A percentile compares a stretch with the other conserved stretches of the same genome.
phyloP scores from a whole-genome alignment of 2,329 filamentous ascomycete genomes.

The Trichoderma cornu-damae region DNA sequence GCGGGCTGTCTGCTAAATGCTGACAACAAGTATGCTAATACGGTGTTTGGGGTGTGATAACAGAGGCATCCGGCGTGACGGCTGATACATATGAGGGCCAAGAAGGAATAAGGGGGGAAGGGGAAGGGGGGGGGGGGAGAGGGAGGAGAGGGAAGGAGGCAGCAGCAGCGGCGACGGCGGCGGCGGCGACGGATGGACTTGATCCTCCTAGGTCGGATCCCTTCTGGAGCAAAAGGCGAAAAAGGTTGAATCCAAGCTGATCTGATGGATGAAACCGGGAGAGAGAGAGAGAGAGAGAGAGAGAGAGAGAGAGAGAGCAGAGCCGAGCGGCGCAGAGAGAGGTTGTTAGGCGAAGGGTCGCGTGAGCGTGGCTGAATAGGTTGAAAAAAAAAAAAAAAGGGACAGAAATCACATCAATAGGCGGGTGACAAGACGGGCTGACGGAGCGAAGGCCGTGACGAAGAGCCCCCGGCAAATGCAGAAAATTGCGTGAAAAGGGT shows the following conservation, averaged over 20 bases:
- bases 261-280: background rate
- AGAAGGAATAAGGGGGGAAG: background rate
- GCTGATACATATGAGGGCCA: conserved; percentile 18
- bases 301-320: no score
- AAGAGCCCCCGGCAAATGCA: background rate
- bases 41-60: conserved; percentile 18
- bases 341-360: background rate
- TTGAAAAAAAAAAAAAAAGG: no score
- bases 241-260: background rate
- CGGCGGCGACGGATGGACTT: background rate
- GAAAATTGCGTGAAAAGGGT: conserved; percentile 10
- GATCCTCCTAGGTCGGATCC: background rate
- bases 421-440: background rate
- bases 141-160: no score
- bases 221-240: background rate
- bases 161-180: background rate
- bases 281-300: no score
- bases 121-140: no score
- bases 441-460: background rate
- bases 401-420: background rate
- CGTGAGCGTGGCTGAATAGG: conserved; percentile 11
- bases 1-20: conserved; percentile 7
- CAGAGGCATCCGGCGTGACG: conserved; percentile 19
- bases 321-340: background rate
- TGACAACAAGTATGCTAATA: conserved; percentile 14